Conservation (phyloP, 495 filamentous ascomycete genomes). For the Penicillium pulvis region DNA sequence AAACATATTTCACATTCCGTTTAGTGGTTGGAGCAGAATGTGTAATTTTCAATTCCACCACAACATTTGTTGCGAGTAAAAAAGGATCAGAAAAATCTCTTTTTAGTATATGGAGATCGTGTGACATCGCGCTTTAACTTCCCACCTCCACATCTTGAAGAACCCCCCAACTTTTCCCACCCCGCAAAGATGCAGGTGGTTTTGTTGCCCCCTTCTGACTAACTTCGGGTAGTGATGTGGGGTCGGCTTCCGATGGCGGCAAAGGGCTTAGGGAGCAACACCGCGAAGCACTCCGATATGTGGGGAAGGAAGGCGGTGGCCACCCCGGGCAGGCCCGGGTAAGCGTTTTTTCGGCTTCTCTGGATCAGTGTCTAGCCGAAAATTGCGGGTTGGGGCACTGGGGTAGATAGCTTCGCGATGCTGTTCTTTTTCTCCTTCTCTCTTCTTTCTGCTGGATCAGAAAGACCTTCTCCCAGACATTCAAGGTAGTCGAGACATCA, state of each 20-base stretch:
- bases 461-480: slow-evolving; percentile 16
- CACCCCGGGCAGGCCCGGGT: slow-evolving; percentile 14
- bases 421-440: slow-evolving; percentile 9
- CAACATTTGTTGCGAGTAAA: not conserved
- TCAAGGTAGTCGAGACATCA: slow-evolving; percentile 17
- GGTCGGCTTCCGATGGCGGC: slow-evolving; percentile 28
- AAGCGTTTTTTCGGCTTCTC: slow-evolving; percentile 28
- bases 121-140: not conserved
- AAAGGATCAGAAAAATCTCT: not conserved
- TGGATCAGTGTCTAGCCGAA: slow-evolving; percentile 24
- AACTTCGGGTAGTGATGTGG: slow-evolving; percentile 1
- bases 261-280: slow-evolving; percentile 18
- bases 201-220: not conserved
- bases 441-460: slow-evolving; percentile 17
- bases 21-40: not conserved
- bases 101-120: not conserved
- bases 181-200: not conserved
- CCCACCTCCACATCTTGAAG: not conserved
- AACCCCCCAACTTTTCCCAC: not conserved
- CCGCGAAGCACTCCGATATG: slow-evolving; percentile 17
- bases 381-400: slow-evolving; percentile 12
- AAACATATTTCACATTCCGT: not conserved
- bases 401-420: slow-evolving; percentile 18
- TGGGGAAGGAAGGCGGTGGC: slow-evolving; percentile 13
- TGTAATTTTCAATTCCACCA: not conserved